Conservation (phyloP, 2,329 filamentous ascomycete genomes). For the Stachybotrys chlorohalonatus region DNA sequence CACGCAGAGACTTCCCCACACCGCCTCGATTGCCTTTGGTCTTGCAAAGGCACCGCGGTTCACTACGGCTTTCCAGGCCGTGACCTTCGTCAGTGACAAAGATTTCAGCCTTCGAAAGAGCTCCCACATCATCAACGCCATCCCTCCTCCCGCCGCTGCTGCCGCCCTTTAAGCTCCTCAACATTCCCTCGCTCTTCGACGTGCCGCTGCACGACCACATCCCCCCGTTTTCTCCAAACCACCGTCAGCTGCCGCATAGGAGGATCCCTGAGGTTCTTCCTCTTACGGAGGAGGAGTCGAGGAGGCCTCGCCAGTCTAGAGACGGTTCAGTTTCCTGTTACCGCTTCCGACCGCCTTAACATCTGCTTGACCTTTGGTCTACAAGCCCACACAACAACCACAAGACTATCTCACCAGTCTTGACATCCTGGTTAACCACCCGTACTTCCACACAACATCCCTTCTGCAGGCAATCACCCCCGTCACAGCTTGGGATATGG, state of each 20-base stretch:
- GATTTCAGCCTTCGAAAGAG: conserved; percentile 59
- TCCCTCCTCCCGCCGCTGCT: conserved; percentile 43
- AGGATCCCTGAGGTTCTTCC: conserved; percentile 97
- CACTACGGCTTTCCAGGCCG: conserved; percentile 57
- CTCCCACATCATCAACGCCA: conserved; percentile 58
- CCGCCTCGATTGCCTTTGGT: conserved; percentile 49
- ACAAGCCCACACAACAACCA: conserved; percentile 6
- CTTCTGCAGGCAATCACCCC: conserved; percentile 1
- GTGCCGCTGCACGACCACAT: conserved; percentile 35
- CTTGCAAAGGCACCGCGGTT: conserved; percentile 49
- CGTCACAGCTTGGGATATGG: conserved; percentile 43
- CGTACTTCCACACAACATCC: neutral
- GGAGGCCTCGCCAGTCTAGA: conserved; percentile 90
- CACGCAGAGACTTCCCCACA: neutral
- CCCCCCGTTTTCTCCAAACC: conserved; percentile 47
- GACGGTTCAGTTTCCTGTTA: conserved; percentile 78
- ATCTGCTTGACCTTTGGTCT: conserved; percentile 27
- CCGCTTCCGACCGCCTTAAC: conserved; percentile 94
- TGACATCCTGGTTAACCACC: neutral
- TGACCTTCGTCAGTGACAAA: conserved; percentile 55
- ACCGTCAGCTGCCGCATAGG: conserved; percentile 99
- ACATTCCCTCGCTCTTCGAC: conserved; percentile 42
- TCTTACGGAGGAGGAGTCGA: conserved; percentile 99
- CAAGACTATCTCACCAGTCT: neutral
- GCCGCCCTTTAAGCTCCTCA: conserved; percentile 38